phyloP scores from a whole-genome alignment of 805 yeast genomes.

The Yamadazyma olivae region DNA sequence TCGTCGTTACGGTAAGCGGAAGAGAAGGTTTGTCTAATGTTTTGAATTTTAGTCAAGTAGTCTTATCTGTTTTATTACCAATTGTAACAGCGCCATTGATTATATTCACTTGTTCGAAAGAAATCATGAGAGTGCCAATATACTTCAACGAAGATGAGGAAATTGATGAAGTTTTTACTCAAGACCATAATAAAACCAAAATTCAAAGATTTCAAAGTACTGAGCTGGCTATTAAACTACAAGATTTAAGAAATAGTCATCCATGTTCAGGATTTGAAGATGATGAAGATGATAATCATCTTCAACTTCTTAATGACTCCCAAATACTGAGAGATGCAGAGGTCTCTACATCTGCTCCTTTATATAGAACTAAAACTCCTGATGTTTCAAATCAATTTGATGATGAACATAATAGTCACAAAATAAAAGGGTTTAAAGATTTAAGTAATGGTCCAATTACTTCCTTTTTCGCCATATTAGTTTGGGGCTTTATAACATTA shows the following conservation, averaged over 20 bases:
- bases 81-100: conserved; percentile 86
- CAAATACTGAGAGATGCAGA: neutral
- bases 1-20: conserved; percentile 71
- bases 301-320: neutral
- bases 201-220: conserved; percentile 25
- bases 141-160: conserved; percentile 22
- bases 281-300: conserved; percentile 16
- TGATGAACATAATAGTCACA: neutral
- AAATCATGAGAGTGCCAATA: conserved; percentile 58
- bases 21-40: conserved; percentile 76
- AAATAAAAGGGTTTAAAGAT: conserved; percentile 46
- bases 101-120: conserved; percentile 69
- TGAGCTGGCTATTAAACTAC: conserved; percentile 40
- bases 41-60: conserved; percentile 80
- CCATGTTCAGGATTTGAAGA: conserved; percentile 44
- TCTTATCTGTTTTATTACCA: conserved; percentile 75
- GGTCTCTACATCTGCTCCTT: neutral
- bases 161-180: neutral
- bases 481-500: conserved; percentile 70
- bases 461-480: conserved; percentile 50
- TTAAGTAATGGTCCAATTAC: conserved; percentile 66
- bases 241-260: conserved; percentile 37
- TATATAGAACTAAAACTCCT: neutral
- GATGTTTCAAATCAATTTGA: neutral
- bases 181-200: neutral